phyloP scores from a whole-genome alignment of 1,284 basidiomycete species.

The Malassezia obtusa region DNA sequence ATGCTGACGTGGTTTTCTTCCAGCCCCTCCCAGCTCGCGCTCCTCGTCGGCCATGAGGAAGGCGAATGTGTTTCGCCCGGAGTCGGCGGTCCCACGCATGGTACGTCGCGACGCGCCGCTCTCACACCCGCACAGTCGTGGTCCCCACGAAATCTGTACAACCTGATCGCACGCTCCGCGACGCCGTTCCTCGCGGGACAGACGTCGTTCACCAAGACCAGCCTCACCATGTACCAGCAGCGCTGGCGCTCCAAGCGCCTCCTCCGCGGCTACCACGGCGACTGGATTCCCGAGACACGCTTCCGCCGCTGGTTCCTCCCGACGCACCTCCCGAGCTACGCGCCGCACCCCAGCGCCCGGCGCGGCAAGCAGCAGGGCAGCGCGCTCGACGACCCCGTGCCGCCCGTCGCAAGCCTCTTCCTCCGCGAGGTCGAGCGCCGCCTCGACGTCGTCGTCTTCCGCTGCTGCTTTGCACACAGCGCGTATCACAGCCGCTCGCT shows the following conservation, averaged over 20 bases:
- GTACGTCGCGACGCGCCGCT: slow-evolving; percentile 18
- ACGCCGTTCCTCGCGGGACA: slow-evolving; percentile 47
- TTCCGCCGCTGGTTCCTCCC: slow-evolving; percentile 96
- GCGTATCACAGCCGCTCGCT: slow-evolving; percentile 79
- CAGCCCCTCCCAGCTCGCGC: neutral
- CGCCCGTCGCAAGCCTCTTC: slow-evolving; percentile 36
- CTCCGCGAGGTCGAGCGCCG: slow-evolving; percentile 65
- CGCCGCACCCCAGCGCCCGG: slow-evolving; percentile 49
- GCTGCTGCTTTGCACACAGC: slow-evolving; percentile 78
- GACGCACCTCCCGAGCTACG: slow-evolving; percentile 69
- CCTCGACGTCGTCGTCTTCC: slow-evolving; percentile 82
- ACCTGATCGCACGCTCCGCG: slow-evolving; percentile 55
- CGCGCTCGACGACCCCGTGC: slow-evolving; percentile 11
- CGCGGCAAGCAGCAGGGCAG: slow-evolving; percentile 55
- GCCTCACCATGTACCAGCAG: slow-evolving; percentile 74
- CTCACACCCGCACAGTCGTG: slow-evolving; percentile 51
- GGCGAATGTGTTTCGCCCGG: slow-evolving; percentile 36
- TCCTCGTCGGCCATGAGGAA: slow-evolving; percentile 26
- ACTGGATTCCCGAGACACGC: slow-evolving; percentile 80
- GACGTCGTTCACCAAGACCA: slow-evolving; percentile 57
- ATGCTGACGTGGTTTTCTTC: slow-evolving; percentile 10
- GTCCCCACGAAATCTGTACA: slow-evolving; percentile 67
- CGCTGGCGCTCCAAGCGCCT: slow-evolving; percentile 84
- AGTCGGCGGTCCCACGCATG: slow-evolving; percentile 40
- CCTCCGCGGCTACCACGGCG: slow-evolving; percentile 87